These are phyloP conservation scores for Plasmodium fragile DNA, from an alignment of 169 alveolate species.

Conservation along the genomic window DNA sequence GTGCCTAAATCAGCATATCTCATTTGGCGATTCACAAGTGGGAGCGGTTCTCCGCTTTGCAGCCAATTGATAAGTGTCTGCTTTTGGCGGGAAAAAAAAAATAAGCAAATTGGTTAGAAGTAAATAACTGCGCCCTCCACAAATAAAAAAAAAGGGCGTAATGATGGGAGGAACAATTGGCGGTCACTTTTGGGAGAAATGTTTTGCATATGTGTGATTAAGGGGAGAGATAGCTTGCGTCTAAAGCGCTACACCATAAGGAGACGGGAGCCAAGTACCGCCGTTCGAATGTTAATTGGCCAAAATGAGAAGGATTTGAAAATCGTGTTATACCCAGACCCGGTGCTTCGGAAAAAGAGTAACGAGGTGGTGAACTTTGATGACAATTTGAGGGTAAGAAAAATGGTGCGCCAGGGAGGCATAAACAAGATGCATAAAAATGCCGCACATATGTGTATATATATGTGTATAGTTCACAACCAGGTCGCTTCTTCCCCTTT, in stretches of 20 bases:
- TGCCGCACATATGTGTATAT: too few species aligned
- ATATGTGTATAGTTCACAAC: not conserved
- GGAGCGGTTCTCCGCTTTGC: not conserved
- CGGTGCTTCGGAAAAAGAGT: slow-evolving; percentile 21
- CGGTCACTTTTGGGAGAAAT: not conserved
- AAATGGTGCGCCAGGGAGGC: not conserved
- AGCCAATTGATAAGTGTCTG: not conserved
- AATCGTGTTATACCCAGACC: slow-evolving; percentile 40
- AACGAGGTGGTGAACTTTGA: slow-evolving; percentile 50
- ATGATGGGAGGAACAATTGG: not conserved
- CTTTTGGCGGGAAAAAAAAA: not conserved
- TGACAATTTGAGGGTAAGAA: slow-evolving; percentile 29
- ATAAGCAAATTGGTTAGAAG: not conserved
- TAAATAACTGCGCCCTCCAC: not conserved
- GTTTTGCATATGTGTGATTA: slow-evolving; percentile 7
- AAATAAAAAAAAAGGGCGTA: not conserved
- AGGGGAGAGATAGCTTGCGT: not conserved
- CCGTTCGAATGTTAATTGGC: not conserved
- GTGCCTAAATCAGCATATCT: not conserved
- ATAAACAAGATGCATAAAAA: too few species aligned
- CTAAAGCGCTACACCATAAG: slow-evolving; percentile 8
- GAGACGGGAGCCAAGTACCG: not conserved
- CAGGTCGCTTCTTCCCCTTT: too few species aligned
- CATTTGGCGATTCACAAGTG: not conserved
- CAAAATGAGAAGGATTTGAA: slow-evolving; percentile 28